Base-by-base conservation (phyloP, 257 asterid genomes). In the Ajuga chamaepitys region DNA sequence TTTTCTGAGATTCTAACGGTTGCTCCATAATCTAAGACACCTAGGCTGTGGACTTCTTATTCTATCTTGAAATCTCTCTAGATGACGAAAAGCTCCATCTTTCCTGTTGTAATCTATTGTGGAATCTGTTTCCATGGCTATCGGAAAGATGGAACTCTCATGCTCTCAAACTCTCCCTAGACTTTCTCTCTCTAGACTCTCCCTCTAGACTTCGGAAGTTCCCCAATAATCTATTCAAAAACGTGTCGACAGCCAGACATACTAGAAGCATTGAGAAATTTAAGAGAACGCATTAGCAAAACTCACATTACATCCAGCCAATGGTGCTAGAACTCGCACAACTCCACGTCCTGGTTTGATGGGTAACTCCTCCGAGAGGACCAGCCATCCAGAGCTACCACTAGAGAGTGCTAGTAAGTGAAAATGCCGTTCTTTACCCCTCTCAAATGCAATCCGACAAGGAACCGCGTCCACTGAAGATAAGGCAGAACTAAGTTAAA, bases 251-350 rank as follows among this genome's bases (percentile, higher is more conserved):
- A 42, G n/a, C 13, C 0, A 68, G 46, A 14, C 26, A 46, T 9
- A 52, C 22, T 3, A 16, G 10, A 57, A 71, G 17, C 54, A 13
- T 6, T 10, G 9, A 12, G 32, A 40, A 14, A 25, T 12, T 55
- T 22, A 17, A 69, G 22, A 61, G 51, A 55, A 4, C 13, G 11
- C 30, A 51, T 18, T 44, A 57, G 34, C 12, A 25, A 35, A 54
- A 85, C 99, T 83, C 82, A 93, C 99, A 75, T 81, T 89, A 72
- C 95, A 93, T 74, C 99, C 99, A 67, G 92, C 86, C 80, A 93
- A 76, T 20, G 97, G 99, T 7, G 99, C 96, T 22, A 78, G 64
- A 67, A 94, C 95, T 70, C 96, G 89, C 46, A 94, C 81, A 61
- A 88, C 48, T 66, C 99, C 99, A 72, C 69, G 70, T 35, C 78